Evolutionary conservation across 345 rosid genomes (phyloP), one percentile per base, ranked within the genome.

Genomic region (Bruguiera sexangula): DNA sequence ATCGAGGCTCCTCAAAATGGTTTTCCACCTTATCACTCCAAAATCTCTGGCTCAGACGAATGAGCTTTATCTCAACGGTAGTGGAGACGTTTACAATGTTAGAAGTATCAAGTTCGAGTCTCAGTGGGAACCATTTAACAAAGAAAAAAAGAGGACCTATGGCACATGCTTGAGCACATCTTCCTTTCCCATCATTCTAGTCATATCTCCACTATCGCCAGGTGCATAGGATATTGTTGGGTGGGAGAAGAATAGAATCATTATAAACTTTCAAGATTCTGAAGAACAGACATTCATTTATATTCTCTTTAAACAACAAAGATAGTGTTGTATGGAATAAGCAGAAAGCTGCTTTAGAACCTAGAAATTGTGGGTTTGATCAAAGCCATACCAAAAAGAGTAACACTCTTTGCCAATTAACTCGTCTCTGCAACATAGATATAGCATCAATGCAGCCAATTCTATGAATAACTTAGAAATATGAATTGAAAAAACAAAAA

Each of bases 371-470:
- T 34, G 37, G 37, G 48, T 11, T 36, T 50, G 22, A 69, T 69
- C 9, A 60, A 59, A 32, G 32, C 39, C 15, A 53, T 8, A 30
- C 5, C 0, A 34, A 51, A 21, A 9, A 8, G 34, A 52, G 22
- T 15, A 19, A 55, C 13, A 71, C 64, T 71, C 63, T 55, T 66
- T 66, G 31, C 27, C 53, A 13, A 32, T 39, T 21, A 18, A 50
- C 21, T 60, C 16, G 5, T 65, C 61, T 60, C 29, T 31, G 21
- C 21, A 31, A 3, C 53, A 32, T 62, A 6, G 54, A n/a, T 70
- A 24, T 39, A 62, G 67, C 67, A 70, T 32, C 73, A 19, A 62
- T 60, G 66, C 73, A 62, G 16, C 62, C 67, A 32, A 43, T 43
- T 43, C 16, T 3, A 43, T 13, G 5, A 43, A 13, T 1, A 43